Percentiles rank a stretch among this genome's conserved stretches.
These are phyloP conservation scores for Pyrus pyrifolia DNA, from an alignment of 306 rosid species.

Conservation along the genomic window DNA sequence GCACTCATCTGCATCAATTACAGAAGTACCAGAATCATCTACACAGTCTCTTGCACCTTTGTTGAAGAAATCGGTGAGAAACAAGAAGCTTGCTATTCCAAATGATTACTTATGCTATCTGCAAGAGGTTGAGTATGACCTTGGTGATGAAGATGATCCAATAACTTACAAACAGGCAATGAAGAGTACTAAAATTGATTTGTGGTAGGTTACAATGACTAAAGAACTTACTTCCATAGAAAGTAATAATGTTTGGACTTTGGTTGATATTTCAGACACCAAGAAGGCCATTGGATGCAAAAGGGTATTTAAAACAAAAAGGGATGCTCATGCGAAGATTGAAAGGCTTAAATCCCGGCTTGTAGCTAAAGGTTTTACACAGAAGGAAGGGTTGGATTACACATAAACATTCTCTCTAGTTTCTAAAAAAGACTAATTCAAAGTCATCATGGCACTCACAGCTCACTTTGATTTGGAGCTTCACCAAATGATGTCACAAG, in stretches of 20 bases:
- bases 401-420: background rate
- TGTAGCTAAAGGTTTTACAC: background rate
- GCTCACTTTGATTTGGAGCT: background rate
- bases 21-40: no score
- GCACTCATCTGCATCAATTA: background rate
- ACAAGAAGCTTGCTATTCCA: rapidly evolving
- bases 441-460: background rate
- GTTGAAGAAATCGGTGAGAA: rapidly evolving
- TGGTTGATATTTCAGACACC: no score
- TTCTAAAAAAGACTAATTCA: background rate
- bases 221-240: no score
- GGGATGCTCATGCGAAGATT: no score
- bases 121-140: no score
- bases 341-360: background rate
- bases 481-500: background rate
- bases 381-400: background rate
- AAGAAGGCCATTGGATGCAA: background rate
- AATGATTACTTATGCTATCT: no score
- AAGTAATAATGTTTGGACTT: background rate
- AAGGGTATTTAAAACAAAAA: background rate
- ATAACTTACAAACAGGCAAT: background rate
- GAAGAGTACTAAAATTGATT: no score
- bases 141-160: background rate
- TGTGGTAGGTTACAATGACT: rapidly evolving
- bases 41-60: rapidly evolving